Evolutionary conservation across 2,329 filamentous ascomycete species (phyloP).

Genomic region (Colletotrichum sp.): DNA sequence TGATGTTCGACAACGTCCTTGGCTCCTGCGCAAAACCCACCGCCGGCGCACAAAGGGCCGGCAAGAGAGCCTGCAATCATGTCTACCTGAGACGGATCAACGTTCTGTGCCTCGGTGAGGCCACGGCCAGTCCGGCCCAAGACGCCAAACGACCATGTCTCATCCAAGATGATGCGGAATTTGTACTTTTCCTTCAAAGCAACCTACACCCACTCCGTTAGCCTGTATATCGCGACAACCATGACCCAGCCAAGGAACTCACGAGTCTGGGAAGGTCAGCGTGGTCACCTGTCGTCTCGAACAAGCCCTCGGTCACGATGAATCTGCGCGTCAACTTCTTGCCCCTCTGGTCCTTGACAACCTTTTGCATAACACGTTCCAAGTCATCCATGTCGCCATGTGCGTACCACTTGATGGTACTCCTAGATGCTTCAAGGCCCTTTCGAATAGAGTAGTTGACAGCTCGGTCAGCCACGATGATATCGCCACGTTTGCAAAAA

Average conservation of each 20-base stretch:
- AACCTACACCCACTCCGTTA: slow-evolving; percentile 39
- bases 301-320: slow-evolving; percentile 94
- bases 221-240: not conserved
- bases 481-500: slow-evolving; percentile 95
- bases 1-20: slow-evolving; percentile 96
- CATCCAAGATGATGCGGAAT: slow-evolving; percentile 95
- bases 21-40: slow-evolving; percentile 93
- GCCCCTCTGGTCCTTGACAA: slow-evolving; percentile 85
- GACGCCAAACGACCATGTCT: slow-evolving; percentile 97
- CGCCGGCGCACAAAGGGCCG: slow-evolving; percentile 88
- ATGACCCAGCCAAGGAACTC: slow-evolving; percentile 34
- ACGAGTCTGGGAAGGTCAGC: slow-evolving; percentile 86
- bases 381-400: slow-evolving; percentile 97
- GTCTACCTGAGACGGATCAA: slow-evolving; percentile 90
- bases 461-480: slow-evolving; percentile 93
- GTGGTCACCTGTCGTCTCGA: slow-evolving; percentile 88
- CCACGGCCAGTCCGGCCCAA: slow-evolving; percentile 90
- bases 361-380: slow-evolving; percentile 81
- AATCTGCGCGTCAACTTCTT: slow-evolving; percentile 92
- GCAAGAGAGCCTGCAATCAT: slow-evolving; percentile 96
- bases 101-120: slow-evolving; percentile 94
- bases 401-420: slow-evolving; percentile 91
- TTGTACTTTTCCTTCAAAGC: slow-evolving; percentile 97
- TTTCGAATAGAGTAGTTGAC: slow-evolving; percentile 95
- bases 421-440: slow-evolving; percentile 90